phyloP scores from a whole-genome alignment of 208 protist species.

The Acanthamoeba lenticulata region DNA sequence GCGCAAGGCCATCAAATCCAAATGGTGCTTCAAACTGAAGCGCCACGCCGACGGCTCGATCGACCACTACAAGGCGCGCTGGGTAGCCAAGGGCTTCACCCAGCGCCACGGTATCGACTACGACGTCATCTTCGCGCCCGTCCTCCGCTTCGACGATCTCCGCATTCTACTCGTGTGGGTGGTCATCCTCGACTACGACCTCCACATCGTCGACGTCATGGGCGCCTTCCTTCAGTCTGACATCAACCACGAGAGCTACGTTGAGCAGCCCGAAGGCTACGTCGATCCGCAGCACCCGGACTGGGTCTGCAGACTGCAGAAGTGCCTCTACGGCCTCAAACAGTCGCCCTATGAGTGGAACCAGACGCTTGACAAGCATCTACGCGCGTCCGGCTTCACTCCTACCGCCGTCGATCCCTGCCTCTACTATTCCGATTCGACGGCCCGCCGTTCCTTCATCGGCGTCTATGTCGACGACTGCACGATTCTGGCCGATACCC shows the following conservation, averaged over 20 bases:
- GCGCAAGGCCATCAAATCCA: background rate
- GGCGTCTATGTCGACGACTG: background rate
- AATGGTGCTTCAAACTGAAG: constrained; percentile 19
- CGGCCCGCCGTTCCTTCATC: background rate
- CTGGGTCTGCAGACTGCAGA: background rate
- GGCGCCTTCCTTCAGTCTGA: background rate
- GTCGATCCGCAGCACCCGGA: background rate
- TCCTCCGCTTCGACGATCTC: background rate
- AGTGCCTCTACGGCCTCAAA: constrained; percentile 1
- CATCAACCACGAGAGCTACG: background rate
- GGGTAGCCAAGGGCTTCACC: constrained; percentile 16
- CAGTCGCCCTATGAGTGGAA: background rate
- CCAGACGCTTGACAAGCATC: background rate
- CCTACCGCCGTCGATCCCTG: background rate
- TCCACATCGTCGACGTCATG: background rate
- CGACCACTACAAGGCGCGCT: constrained; percentile 1
- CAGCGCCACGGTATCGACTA: constrained; percentile 1
- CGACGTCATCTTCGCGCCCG: background rate
- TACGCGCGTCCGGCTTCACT: background rate
- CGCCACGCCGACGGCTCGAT: background rate
- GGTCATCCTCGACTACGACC: background rate
- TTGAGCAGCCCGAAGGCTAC: background rate
- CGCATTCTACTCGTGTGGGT: background rate
- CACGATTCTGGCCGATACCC: too few species aligned
- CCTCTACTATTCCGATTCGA: background rate